phyloP scores from a whole-genome alignment of 2,329 filamentous ascomycete species.

The Fusarium sp. region DNA sequence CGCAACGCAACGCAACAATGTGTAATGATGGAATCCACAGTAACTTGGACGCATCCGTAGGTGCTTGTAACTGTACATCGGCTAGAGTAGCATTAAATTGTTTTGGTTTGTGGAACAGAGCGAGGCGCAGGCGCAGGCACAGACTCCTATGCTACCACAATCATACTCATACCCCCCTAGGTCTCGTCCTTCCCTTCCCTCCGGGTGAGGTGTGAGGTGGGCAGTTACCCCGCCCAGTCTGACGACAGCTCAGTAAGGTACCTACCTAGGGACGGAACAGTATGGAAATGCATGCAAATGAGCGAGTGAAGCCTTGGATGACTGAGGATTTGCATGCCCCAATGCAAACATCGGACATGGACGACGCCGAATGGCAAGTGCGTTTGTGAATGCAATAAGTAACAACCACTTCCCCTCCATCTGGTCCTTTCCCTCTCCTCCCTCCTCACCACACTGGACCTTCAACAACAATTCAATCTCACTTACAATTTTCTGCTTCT shows the following conservation, averaged over 20 bases:
- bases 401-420: conserved; percentile 48
- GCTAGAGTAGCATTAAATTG: conserved; percentile 4
- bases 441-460: conserved; percentile 41
- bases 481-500: conserved; percentile 40
- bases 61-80: conserved; percentile 2
- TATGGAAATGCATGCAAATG: neutral
- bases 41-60: conserved; percentile 7
- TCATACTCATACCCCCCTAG: conserved; percentile 26
- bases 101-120: conserved; percentile 6
- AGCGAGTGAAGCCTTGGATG: conserved; percentile 22
- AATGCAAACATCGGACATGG: conserved; percentile 20
- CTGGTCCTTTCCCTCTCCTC: conserved; percentile 36
- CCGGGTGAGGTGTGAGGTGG: conserved; percentile 26
- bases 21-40: neutral
- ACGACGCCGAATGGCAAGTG: conserved; percentile 34
- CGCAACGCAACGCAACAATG: neutral
- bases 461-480: conserved; percentile 35
- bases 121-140: conserved; percentile 33
- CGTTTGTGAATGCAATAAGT: conserved; percentile 46
- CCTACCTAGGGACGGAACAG: conserved; percentile 20
- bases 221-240: conserved; percentile 57
- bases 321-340: conserved; percentile 27
- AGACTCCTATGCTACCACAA: conserved; percentile 1
- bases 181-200: conserved; percentile 22
- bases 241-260: conserved; percentile 50